A percentile compares a stretch with the other conserved stretches of the same genome.
Conservation (phyloP, 768 basidiomycete species). For the Boletellus ananiceps region DNA sequence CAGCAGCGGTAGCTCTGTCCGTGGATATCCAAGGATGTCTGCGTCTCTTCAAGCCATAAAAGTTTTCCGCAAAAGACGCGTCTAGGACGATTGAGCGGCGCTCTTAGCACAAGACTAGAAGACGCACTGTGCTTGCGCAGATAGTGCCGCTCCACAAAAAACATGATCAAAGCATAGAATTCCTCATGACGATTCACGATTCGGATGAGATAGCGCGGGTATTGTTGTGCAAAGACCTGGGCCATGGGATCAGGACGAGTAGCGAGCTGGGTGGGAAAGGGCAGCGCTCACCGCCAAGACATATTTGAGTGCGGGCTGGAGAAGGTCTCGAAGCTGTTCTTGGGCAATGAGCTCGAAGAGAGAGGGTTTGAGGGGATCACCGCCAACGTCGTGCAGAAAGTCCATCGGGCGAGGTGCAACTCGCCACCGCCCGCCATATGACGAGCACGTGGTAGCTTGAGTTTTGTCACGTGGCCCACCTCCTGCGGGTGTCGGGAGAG, state of each 20-base stretch:
- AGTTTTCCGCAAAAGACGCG: conserved; percentile 93
- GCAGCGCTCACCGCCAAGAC: conserved; percentile 69
- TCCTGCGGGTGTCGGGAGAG: background rate
- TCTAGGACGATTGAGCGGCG: conserved; percentile 42
- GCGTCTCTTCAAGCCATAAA: conserved; percentile 87
- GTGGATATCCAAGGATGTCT: conserved; percentile 66
- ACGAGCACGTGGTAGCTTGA: conserved; percentile 23
- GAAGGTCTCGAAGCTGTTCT: conserved; percentile 85
- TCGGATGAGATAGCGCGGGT: conserved; percentile 87
- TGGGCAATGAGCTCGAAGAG: conserved; percentile 91
- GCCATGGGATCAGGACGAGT: conserved; percentile 1
- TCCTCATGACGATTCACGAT: conserved; percentile 96
- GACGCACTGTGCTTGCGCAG: conserved; percentile 76
- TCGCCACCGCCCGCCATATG: too few species aligned
- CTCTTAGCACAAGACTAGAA: background rate
- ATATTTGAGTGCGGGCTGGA: conserved; percentile 95
- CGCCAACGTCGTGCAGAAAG: conserved; percentile 74
- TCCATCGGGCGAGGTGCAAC: conserved; percentile 48
- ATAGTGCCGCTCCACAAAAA: conserved; percentile 88
- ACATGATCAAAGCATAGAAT: conserved; percentile 85
- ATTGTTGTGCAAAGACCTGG: conserved; percentile 90
- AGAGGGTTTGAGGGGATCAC: conserved; percentile 71
- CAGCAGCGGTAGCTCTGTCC: conserved; percentile 61
- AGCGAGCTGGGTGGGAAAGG: background rate
- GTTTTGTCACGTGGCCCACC: conserved; percentile 23